Evolutionary conservation across 179 eudicot species (phyloP).

Genomic region (Drosera spatulata): DNA sequence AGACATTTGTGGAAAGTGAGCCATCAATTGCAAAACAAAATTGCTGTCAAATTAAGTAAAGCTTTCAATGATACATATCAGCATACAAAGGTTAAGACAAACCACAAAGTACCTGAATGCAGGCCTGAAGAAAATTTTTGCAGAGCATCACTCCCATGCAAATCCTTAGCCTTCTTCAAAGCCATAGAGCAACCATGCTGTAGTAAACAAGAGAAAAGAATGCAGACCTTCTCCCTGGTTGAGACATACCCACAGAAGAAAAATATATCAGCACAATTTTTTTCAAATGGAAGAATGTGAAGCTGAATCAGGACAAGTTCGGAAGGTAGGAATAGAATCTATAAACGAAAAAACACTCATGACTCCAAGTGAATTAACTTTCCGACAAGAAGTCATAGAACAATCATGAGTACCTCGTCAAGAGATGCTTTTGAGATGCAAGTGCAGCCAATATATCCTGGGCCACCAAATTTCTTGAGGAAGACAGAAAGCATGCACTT

Average conservation of each 20-base stretch:
- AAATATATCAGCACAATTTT: constrained; percentile 4
- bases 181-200: constrained; percentile 22
- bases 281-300: not conserved
- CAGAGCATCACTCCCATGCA: constrained; percentile 7
- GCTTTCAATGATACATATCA: not conserved
- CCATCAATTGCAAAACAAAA: not conserved
- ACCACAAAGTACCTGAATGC: constrained; percentile 30
- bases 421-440: constrained; percentile 38
- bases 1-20: not conserved
- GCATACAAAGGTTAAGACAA: not conserved
- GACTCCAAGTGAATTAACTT: not conserved
- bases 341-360: not conserved
- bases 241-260: constrained; percentile 3
- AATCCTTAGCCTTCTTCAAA: constrained; percentile 11
- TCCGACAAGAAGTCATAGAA: not conserved
- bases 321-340: not conserved
- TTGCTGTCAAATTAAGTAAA: not conserved
- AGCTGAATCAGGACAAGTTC: not conserved
- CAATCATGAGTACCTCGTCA: constrained; percentile 32
- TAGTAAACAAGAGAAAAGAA: constrained; percentile 53
- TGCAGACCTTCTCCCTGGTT: constrained; percentile 73
- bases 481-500: constrained; percentile 18
- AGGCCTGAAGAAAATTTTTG: constrained; percentile 32
- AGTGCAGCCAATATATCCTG: constrained; percentile 30
- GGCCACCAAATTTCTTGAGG: constrained; percentile 22